Base-by-base conservation (phyloP, 2,329 filamentous ascomycete species). In the Alternaria dauci region DNA sequence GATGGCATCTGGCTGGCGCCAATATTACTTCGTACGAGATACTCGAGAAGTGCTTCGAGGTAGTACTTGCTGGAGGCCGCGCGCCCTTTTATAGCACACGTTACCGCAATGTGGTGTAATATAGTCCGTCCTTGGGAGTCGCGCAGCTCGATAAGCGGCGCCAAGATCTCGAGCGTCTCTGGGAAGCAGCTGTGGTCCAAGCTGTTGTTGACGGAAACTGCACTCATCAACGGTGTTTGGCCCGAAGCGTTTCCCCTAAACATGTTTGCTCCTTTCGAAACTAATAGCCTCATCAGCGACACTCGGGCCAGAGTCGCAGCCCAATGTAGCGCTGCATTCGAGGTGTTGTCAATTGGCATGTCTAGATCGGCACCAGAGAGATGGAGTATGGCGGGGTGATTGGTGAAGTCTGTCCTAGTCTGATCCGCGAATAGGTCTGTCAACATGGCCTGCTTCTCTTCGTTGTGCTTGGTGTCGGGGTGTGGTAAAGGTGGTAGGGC, bases 61-160 rank as follows among this genome's bases (percentile, higher is more conserved):
- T 99, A 99, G 76, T 98, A 97, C 67, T 94, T 92, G 76, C 93
- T 96, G 23, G 95, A 94, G 42, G 92, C 89, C 59, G 92, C 94
- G 50, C 95, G 89, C 7, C 94, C 94, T 76, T 97, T 97, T 71
- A 98, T 95, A 7, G 94, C 95, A 63, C 94, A 97, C 16, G 95
- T 96, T 34, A 98, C 89, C 5, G 95, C 94, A 71, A 99, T 98
- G 74, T 99, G 95, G 74, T 99, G 95, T 25, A 99, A 83, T 14
- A 98, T 93, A 0, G 94, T 98, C 38, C 95, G 87, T 8, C 94
- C 94, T 77, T 93, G 93, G 44, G 91, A 88, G 76, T 99, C 95
- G 23, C 93, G 87, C 43, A 96, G 88, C 68, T 98, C 94, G 63
- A 99, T 96, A 0, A 94, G 94, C 26, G 92, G 87, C 11, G 93